Evolutionary conservation across 768 basidiomycete genomes (phyloP).

Genomic region (Dendrothele bispora): DNA sequence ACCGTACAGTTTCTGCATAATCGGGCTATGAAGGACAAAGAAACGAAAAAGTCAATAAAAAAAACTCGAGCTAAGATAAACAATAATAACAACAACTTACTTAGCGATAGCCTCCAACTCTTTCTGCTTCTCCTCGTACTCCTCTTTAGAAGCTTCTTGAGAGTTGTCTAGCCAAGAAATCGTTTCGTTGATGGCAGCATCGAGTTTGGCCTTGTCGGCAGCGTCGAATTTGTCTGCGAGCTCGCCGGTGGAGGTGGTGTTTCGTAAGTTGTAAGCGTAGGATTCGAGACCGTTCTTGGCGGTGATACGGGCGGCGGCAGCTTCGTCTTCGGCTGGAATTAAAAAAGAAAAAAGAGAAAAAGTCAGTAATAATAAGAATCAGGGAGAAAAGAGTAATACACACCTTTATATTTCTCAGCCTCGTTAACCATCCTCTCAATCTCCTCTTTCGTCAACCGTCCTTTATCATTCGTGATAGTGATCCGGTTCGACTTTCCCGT

Average conservation of each 20-base stretch:
- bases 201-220: slow-evolving; percentile 61
- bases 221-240: slow-evolving; percentile 65
- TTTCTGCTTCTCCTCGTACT: slow-evolving; percentile 71
- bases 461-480: slow-evolving; percentile 78
- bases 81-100: too few species aligned
- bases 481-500: slow-evolving; percentile 83
- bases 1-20: slow-evolving; percentile 44
- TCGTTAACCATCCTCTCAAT: slow-evolving; percentile 58
- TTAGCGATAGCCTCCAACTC: slow-evolving; percentile 66
- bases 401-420: slow-evolving; percentile 41
- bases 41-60: too few species aligned
- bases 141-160: slow-evolving; percentile 57
- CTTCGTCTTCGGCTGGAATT: slow-evolving; percentile 57
- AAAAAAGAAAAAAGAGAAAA: background rate
- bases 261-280: slow-evolving; percentile 78
- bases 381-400: slow-evolving; percentile 16
- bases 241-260: slow-evolving; percentile 62
- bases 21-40: too few species aligned
- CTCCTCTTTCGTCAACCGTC: slow-evolving; percentile 52
- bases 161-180: slow-evolving; percentile 64
- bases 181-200: slow-evolving; percentile 56
- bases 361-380: background rate
- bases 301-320: slow-evolving; percentile 56
- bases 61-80: too few species aligned
- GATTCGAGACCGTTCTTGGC: slow-evolving; percentile 76